Percentiles rank a stretch among this genome's conserved stretches.
Evolutionary conservation across 495 filamentous ascomycete species (phyloP).

Genomic region (Aspergillus asperescens): DNA sequence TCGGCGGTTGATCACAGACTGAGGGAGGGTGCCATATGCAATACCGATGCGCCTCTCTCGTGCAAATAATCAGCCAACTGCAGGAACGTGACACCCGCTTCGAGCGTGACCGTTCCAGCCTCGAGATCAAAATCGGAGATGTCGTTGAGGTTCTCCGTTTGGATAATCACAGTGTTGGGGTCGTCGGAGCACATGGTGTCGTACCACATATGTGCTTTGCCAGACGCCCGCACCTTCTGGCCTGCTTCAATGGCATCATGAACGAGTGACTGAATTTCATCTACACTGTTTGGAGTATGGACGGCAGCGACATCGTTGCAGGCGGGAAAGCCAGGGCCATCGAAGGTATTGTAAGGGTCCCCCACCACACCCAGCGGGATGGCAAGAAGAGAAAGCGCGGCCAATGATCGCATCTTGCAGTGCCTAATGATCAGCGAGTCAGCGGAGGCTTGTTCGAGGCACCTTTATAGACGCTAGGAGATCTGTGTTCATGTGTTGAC

Average conservation of each 20-base stretch:
- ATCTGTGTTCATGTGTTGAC: too few species aligned
- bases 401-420: background rate
- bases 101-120: conserved; percentile 13
- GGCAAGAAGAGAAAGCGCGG: background rate
- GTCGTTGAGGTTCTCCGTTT: conserved; percentile 11
- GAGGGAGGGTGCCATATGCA: background rate
- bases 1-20: background rate
- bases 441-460: too few species aligned
- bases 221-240: conserved; percentile 11
- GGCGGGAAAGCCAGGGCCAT: conserved; percentile 11
- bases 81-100: conserved; percentile 14
- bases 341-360: conserved; percentile 14
- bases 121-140: conserved; percentile 11
- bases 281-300: background rate
- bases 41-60: conserved; percentile 4
- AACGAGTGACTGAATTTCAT: conserved; percentile 9
- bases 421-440: too few species aligned
- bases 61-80: conserved; percentile 15
- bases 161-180: conserved; percentile 16
- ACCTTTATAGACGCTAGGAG: too few species aligned
- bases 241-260: conserved; percentile 6
- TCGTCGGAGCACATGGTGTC: conserved; percentile 18
- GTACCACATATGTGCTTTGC: conserved; percentile 16
- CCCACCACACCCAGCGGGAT: background rate
- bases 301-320: conserved; percentile 14